Evolutionary conservation across 257 asterid genomes (phyloP).

Genomic region (Pogostemon cablin): DNA sequence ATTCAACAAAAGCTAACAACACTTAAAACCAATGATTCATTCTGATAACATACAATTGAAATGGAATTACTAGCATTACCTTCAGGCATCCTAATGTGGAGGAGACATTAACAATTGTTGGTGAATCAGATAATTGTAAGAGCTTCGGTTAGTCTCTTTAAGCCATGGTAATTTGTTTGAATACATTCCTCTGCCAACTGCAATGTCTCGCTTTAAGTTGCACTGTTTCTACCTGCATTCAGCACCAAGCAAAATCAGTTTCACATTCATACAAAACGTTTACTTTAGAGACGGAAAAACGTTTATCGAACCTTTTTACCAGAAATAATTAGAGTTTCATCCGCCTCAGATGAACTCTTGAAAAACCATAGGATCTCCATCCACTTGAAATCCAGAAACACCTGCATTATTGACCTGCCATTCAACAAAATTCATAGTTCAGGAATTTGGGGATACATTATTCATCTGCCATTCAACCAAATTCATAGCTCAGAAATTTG

Average conservation of each 20-base stretch:
- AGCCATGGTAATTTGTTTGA: constrained; percentile 41
- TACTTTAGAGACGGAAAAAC: too few relatives aligned
- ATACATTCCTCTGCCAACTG: neutral
- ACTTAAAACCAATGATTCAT: neutral
- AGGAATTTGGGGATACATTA: too few relatives aligned
- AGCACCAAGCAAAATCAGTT: neutral
- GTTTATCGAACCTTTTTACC: constrained; percentile 13
- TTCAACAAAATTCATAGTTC: neutral
- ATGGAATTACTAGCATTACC: constrained; percentile 25
- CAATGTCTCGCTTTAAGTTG: constrained; percentile 14
- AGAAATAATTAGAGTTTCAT: neutral
- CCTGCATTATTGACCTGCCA: constrained; percentile 60
- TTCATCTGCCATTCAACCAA: too few relatives aligned
- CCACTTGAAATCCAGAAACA: constrained; percentile 32
- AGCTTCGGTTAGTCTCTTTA: constrained; percentile 38
- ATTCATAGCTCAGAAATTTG: neutral
- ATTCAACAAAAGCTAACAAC: constrained; percentile 37
- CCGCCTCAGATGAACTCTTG: constrained; percentile 16
- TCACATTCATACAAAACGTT: too few relatives aligned
- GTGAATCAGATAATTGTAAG: constrained; percentile 44
- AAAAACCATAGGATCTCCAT: constrained; percentile 31
- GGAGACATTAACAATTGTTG: constrained; percentile 50
- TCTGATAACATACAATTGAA: too few relatives aligned
- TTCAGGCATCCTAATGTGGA: constrained; percentile 40
- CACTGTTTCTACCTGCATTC: constrained; percentile 28